Base-by-base conservation (phyloP, 1,284 basidiomycete genomes). In the Malassezia restricta region DNA sequence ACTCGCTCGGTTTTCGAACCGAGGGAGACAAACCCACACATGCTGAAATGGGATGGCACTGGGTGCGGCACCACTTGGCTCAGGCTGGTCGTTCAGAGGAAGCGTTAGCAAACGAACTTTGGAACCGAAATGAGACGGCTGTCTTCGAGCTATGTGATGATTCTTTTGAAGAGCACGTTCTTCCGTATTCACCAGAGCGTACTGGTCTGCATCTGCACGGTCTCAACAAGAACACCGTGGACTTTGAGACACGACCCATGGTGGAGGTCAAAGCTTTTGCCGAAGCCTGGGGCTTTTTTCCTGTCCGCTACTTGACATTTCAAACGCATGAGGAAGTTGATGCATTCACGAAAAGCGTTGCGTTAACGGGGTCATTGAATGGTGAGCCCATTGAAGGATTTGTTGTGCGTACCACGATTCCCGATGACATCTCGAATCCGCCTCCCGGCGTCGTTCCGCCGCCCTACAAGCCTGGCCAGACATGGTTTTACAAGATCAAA, bases 401-500 rank as follows among this genome's bases (percentile, higher is more conserved):
- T 72, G 92, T 99, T 58, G 89, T 98, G 3, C 61, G 70, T n/a
- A 71, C 68, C 3, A 51, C 50, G 33, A 69, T 71, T 63, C 39
- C 55, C 2, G 6, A 64, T 66, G 6, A 41, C 5, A 37, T 56
- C 8, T 12, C 6, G 14, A 20, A 24, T 33, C 37, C 33, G 2
- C 32, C 28, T 9, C 38, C 43, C 1, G 41, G 45, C 49, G 41
- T 51, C 35, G 56, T 65, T n/a, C 32, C 52, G 9, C 69, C 70
- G 3, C 68, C 70, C 0, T 73, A 73, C 44, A 27, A n/a, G 1
- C 51, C 83, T 0, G 85, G 85, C 12, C 83, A 86, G 6, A 83
- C 87, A 0, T 94, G 96, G 78, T 96, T 99, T 79, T 98, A 95
- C 83, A 98, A 99, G 74, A 81, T 98, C 76, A 98, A 99, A 74